Conservation (phyloP, 2,329 filamentous ascomycete genomes). For the Ceratocystis albifundus region DNA sequence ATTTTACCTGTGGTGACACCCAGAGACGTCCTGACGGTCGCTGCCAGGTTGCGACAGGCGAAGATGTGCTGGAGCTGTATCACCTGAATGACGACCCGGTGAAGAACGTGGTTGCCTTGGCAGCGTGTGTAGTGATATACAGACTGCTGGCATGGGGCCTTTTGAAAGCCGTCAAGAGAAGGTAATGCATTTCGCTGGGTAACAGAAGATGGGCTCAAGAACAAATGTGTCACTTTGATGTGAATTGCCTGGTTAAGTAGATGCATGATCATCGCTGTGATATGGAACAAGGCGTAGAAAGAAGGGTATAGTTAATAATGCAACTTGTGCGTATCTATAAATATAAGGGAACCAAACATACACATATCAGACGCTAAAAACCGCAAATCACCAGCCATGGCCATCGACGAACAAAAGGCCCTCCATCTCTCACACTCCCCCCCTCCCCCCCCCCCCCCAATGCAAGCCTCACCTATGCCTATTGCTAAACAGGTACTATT, state of each 20-base stretch:
- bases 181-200: conserved; percentile 36
- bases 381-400: neutral
- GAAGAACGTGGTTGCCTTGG: conserved; percentile 51
- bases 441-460: conserved; percentile 2
- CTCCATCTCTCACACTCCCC: too few species aligned
- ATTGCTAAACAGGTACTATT: neutral
- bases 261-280: neutral
- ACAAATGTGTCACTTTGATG: neutral
- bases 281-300: neutral
- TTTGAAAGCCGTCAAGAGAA: conserved; percentile 37
- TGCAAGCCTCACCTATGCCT: neutral
- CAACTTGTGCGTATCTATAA: neutral
- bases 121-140: conserved; percentile 53
- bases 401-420: neutral
- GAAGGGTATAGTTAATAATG: neutral
- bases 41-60: conserved; percentile 55
- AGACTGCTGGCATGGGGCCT: conserved; percentile 50
- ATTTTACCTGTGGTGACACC: conserved; percentile 50
- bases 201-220: neutral
- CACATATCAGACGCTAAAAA: neutral
- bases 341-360: neutral
- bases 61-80: conserved; percentile 57
- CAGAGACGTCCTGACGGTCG: conserved; percentile 49
- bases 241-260: neutral
- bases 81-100: conserved; percentile 50